phyloP scores from a whole-genome alignment of 176 grass and related monocot genomes.

The Typha latifolia region DNA sequence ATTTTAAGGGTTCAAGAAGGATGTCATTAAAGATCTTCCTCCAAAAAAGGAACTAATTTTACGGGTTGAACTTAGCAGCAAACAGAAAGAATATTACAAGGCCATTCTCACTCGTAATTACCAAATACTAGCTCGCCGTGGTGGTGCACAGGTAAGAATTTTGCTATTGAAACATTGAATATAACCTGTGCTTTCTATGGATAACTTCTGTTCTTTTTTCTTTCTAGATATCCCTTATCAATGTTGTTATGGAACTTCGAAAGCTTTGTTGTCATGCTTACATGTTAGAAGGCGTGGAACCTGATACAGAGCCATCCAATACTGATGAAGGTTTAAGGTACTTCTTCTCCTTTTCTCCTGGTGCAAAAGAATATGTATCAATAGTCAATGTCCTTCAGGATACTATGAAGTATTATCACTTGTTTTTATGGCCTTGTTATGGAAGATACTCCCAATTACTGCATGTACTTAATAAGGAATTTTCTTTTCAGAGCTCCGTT shows the following conservation, averaged over 20 bases:
- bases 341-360: constrained; percentile 9
- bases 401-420: no score
- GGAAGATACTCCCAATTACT: no score
- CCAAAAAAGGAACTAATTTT: constrained; percentile 99
- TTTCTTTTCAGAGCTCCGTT: not conserved
- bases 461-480: not conserved
- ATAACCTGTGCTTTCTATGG: not conserved
- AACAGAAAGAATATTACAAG: constrained; percentile 99
- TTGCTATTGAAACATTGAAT: constrained; percentile 11
- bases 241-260: constrained; percentile 99
- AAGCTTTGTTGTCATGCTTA: constrained; percentile 99
- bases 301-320: constrained; percentile 57
- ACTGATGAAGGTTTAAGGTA: constrained; percentile 94
- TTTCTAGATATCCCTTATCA: constrained; percentile 89
- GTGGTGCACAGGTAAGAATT: constrained; percentile 69
- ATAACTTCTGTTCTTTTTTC: constrained; percentile 22
- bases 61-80: constrained; percentile 78
- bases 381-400: no score
- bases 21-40: constrained; percentile 98
- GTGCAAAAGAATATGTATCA: not conserved
- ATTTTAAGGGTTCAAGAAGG: constrained; percentile 88
- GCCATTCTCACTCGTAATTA: constrained; percentile 99
- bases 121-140: constrained; percentile 72
- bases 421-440: no score
- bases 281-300: constrained; percentile 84